Evolutionary conservation across 805 yeast species (phyloP), one percentile per base, ranked within the genome.

Genomic region (Candida xyloterini): DNA sequence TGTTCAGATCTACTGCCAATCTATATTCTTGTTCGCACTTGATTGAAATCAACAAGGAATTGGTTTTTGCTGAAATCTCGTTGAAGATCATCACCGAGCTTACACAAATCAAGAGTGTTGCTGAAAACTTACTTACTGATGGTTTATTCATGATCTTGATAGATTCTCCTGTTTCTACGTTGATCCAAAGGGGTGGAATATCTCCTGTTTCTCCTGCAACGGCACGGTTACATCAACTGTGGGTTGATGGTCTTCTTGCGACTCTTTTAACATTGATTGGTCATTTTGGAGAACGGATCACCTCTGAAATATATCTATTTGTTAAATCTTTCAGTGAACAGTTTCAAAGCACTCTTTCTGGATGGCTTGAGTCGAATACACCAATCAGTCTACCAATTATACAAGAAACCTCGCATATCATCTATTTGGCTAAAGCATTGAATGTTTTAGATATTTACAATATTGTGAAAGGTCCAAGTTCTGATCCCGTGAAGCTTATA

Each of bases 231-330:
- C 91, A 89, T 57, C 71, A 75, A 37, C 66, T 85, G n/a, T 90
- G 97, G 97, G 74, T 79, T n/a, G 79, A 81, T 52, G 95, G 96
- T 1, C 62, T 90, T 13, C 66, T 90, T 22, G 80, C 93, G 0
- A 75, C 86, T 5, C 64, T 84, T 15, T 63, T 86, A 35, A 66
- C 76, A 1, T 60, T 86, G 11, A 55, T 87, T 27, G 70, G 79
- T 20, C 74, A 71, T 34, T 76, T 88, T 43, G 91, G 91, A 1
- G 71, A 72, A 1, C 69, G 76, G 30, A 67, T 83, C 2, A 49
- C 82, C 1, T 79, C 87, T 2, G 93, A 87, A 42, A 63, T 79
- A 7, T 73, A 83, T 43, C 64, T 77, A 31, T 84, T 87, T 45
- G 67, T 81, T 3, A 67, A 74, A 15, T 71, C 76, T 23, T 90